These are phyloP conservation scores for Termitomyces sp. DNA, from an alignment of 768 basidiomycete genomes.

Conservation along the genomic window DNA sequence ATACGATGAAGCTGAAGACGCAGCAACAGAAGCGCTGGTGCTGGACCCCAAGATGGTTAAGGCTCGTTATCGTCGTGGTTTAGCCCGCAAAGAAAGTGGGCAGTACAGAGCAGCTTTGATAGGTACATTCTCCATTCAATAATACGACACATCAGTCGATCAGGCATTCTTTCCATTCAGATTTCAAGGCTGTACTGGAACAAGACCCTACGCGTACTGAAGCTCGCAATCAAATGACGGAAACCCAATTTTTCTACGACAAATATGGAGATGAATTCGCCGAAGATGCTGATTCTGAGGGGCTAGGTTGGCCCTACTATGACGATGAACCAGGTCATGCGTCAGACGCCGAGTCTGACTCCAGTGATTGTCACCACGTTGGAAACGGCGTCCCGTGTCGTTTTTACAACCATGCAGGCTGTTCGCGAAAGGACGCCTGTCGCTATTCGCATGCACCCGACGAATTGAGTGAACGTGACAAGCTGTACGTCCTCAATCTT, in stretches of 20 bases:
- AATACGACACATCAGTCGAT: not conserved
- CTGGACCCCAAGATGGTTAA: conserved; percentile 31
- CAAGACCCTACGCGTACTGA: conserved; percentile 20
- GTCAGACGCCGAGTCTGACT: conserved; percentile 40
- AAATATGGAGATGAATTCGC: conserved; percentile 6
- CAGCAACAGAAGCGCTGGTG: conserved; percentile 32
- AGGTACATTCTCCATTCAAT: conserved; percentile 16
- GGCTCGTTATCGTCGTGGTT: conserved; percentile 35
- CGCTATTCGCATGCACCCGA: conserved; percentile 51
- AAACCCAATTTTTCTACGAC: conserved; percentile 9
- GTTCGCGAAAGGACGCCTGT: conserved; percentile 36
- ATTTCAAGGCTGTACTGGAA: conserved; percentile 23
- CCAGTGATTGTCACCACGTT: conserved; percentile 46
- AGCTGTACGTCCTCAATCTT: conserved; percentile 30
- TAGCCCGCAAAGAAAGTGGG: conserved; percentile 28
- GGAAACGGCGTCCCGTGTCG: conserved; percentile 48
- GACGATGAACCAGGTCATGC: conserved; percentile 25
- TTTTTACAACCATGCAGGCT: conserved; percentile 50
- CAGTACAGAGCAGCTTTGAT: conserved; percentile 23
- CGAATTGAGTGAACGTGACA: conserved; percentile 44
- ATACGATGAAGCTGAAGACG: conserved; percentile 35
- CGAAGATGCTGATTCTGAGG: not conserved
- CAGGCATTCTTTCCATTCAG: conserved; percentile 6
- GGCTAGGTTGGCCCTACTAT: conserved; percentile 10
- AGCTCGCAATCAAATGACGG: conserved; percentile 12